Evolutionary conservation across 371 early-diverging fungal genomes (phyloP), one percentile per base, ranked within the genome.

Genomic region (Lichtheimia hyalospora): DNA sequence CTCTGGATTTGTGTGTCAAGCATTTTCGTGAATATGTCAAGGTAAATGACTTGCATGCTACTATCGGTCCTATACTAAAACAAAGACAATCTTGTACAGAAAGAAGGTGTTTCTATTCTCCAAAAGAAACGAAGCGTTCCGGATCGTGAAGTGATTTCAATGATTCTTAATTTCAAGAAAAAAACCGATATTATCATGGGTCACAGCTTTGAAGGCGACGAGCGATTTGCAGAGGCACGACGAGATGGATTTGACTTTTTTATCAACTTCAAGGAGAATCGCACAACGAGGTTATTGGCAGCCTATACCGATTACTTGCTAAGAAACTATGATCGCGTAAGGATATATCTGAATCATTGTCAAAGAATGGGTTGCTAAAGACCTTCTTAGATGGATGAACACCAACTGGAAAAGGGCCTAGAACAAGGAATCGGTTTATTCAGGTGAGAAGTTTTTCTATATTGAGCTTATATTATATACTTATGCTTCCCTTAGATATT

Each of bases 191-290:
- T 69, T 28, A 76, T 97, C 10, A 68, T 92, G 39, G 59, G 61
- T 24, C 73, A 75, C 10, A 78, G 91, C 43, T 97, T 96, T 74
- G 77, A 83, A 44, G 74, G 64, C 27, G 84, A 86, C 58, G 80
- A 85, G 6, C 68, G 61, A 41, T 91, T 96, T 61, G 70, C 71
- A 3, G 71, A 89, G 15, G 82, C 92, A 3, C 63, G 91, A 55
- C 89, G 90, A 44, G 91, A 92, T 51, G 84, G 92, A 8, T 94
- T 94, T 69, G 94, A 92, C 50, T 71, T 77, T 10, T 92, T 94
- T 58, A 88, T 97, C 61, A 95, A 95, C 63, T 67, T 87, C 12
- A 73, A 92, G 23, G 86, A 87, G 52, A 92, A 89, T 70, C 91
- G 90, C 65, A 93, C 93, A 1, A 90, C 94, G 1, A 92, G 92